These are phyloP conservation scores for Pseudogymnoascus verrucosus DNA, from an alignment of 2,329 filamentous ascomycete genomes.

Conservation along the genomic window DNA sequence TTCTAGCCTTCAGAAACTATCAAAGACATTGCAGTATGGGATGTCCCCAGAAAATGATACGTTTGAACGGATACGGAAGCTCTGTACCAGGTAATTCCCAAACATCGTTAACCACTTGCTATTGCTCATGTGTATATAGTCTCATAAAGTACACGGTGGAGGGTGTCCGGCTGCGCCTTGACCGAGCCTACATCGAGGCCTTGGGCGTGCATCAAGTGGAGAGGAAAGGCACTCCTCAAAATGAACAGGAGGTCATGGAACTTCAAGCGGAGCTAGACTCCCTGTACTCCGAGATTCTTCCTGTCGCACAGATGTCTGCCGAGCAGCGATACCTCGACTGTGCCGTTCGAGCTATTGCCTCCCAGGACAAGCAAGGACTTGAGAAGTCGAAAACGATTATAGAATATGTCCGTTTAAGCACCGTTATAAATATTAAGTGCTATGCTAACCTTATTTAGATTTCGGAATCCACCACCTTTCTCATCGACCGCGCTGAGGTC, in stretches of 20 bases:
- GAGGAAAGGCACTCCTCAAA: conserved; percentile 7
- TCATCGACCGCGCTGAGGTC: conserved; percentile 39
- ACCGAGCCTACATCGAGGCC: conserved; percentile 46
- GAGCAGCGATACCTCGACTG: conserved; percentile 60
- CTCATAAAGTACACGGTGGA: conserved; percentile 51
- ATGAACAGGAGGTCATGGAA: conserved; percentile 37
- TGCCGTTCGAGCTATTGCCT: conserved; percentile 40
- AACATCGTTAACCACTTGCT: not conserved
- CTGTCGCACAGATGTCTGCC: conserved; percentile 62
- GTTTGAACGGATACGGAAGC: conserved; percentile 50
- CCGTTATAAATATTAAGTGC: not conserved
- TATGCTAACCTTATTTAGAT: conserved; percentile 32
- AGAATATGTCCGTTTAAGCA: conserved; percentile 38
- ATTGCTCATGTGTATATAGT: conserved; percentile 25
- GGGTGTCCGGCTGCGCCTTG: conserved; percentile 44
- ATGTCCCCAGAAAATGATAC: conserved; percentile 44
- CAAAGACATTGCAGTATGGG: conserved; percentile 49
- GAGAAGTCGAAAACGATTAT: conserved; percentile 39
- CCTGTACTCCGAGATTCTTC: conserved; percentile 59
- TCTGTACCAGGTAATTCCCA: conserved; percentile 40
- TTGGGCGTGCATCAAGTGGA: conserved; percentile 20
- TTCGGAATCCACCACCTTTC: conserved; percentile 42
- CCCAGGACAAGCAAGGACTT: conserved; percentile 37
- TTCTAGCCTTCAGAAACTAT: conserved; percentile 56
- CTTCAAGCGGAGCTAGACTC: conserved; percentile 60